Evolutionary conservation across 768 basidiomycete species (phyloP).

Genomic region (Tulasnella sp.): DNA sequence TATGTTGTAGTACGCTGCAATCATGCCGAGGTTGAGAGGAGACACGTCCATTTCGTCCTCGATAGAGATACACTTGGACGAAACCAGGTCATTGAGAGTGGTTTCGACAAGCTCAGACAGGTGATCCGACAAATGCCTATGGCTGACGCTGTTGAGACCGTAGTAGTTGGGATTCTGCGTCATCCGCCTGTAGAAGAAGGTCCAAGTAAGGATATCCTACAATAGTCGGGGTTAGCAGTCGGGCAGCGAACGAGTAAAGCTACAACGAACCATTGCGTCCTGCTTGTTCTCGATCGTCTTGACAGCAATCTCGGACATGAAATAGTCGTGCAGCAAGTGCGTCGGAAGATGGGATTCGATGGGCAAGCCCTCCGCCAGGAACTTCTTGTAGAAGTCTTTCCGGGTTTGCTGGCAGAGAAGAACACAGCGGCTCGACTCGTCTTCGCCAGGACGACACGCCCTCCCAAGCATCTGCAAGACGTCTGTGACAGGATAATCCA

Average conservation of each 20-base stretch:
- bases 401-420: constrained; percentile 96
- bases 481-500: constrained; percentile 97
- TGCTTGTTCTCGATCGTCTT: constrained; percentile 99
- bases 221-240: neutral
- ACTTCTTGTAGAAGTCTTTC: constrained; percentile 99
- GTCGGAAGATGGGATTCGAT: constrained; percentile 93
- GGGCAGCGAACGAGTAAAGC: neutral
- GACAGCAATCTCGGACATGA: constrained; percentile 95
- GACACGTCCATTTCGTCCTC: constrained; percentile 92
- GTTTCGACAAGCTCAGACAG: constrained; percentile 92
- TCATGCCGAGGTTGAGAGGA: constrained; percentile 94
- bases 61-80: constrained; percentile 90
- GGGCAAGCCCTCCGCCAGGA: constrained; percentile 91
- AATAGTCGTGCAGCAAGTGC: constrained; percentile 88
- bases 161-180: constrained; percentile 96
- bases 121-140: constrained; percentile 91
- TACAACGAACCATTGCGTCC: constrained; percentile 67
- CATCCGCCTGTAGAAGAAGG: constrained; percentile 95
- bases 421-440: constrained; percentile 85
- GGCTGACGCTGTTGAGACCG: constrained; percentile 88
- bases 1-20: constrained; percentile 92
- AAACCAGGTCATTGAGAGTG: constrained; percentile 80
- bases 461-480: constrained; percentile 98
- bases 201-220: constrained; percentile 96
- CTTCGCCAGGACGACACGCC: constrained; percentile 85